Conservation (phyloP, 2,329 filamentous ascomycete genomes). For the Basipetospora chlamydospora region DNA sequence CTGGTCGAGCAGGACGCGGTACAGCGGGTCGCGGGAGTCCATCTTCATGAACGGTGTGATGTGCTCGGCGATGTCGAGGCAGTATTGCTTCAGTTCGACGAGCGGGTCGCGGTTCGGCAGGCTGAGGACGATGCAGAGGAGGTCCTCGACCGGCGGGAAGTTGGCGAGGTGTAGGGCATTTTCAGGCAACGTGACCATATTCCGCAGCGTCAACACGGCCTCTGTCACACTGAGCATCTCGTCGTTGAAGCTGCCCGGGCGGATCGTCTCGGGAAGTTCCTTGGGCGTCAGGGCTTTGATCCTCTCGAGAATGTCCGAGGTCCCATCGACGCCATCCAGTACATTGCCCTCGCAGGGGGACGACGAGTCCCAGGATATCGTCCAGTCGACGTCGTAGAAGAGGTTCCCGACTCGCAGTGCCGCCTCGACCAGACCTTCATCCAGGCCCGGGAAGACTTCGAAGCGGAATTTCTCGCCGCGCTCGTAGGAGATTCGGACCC, state of each 20-base stretch:
- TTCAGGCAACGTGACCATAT: constrained; percentile 88
- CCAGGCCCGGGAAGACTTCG: constrained; percentile 75
- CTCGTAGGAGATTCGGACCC: constrained; percentile 92
- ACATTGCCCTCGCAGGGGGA: constrained; percentile 34
- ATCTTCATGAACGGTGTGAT: constrained; percentile 69
- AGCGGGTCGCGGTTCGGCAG: constrained; percentile 59
- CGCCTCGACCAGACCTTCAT: constrained; percentile 78
- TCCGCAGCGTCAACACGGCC: constrained; percentile 74
- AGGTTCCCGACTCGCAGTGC: constrained; percentile 62
- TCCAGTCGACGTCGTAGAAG: constrained; percentile 74
- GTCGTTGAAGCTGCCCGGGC: constrained; percentile 56
- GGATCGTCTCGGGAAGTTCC: constrained; percentile 51
- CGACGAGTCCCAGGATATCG: constrained; percentile 49
- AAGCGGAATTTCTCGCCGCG: constrained; percentile 93
- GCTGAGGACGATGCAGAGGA: constrained; percentile 68
- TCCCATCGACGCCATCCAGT: constrained; percentile 33
- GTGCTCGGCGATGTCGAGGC: constrained; percentile 82
- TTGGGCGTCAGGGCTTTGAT: constrained; percentile 49
- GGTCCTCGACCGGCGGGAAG: constrained; percentile 61
- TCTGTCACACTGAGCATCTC: constrained; percentile 67
- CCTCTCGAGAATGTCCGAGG: constrained; percentile 44
- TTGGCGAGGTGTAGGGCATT: constrained; percentile 73
- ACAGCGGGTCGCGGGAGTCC: constrained; percentile 61
- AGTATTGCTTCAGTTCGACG: constrained; percentile 78
- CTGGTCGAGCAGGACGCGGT: constrained; percentile 54